Evolutionary conservation across 202 grass and related monocot genomes (phyloP).

Genomic region (Setaria viridis): DNA sequence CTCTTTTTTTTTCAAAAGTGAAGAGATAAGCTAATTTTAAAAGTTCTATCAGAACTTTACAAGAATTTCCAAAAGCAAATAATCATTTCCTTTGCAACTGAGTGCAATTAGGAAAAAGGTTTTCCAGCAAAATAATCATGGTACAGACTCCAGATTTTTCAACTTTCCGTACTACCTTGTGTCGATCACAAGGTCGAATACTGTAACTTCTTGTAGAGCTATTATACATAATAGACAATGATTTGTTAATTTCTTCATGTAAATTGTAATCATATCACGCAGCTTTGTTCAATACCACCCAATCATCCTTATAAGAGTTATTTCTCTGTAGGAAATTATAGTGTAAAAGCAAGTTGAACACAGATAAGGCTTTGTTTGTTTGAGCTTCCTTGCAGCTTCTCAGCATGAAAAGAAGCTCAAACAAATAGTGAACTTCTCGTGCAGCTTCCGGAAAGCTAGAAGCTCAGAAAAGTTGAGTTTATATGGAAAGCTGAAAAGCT

Average conservation of each 20-base stretch:
- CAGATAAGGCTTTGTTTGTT: background rate
- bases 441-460: no score
- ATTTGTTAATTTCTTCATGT: constrained; percentile 14
- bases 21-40: constrained; percentile 38
- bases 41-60: constrained; percentile 20
- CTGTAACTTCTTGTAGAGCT: constrained; percentile 51
- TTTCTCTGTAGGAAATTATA: background rate
- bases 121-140: constrained; percentile 35
- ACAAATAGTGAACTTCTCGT: no score
- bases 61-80: constrained; percentile 47
- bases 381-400: no score
- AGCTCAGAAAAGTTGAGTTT: no score
- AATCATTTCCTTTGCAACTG: constrained; percentile 53
- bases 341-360: constrained; percentile 27
- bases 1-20: background rate
- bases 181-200: constrained; percentile 39
- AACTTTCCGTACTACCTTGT: constrained; percentile 25
- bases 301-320: constrained; percentile 8
- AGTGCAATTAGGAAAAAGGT: constrained; percentile 24
- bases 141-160: constrained; percentile 27
- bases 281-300: constrained; percentile 3
- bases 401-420: no score
- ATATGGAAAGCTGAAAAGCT: no score
- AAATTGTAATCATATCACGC: constrained; percentile 25
- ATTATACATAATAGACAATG: constrained; percentile 39